These are phyloP conservation scores for Neurospora pannonica DNA, from an alignment of 495 filamentous ascomycete species.

Conservation along the genomic window DNA sequence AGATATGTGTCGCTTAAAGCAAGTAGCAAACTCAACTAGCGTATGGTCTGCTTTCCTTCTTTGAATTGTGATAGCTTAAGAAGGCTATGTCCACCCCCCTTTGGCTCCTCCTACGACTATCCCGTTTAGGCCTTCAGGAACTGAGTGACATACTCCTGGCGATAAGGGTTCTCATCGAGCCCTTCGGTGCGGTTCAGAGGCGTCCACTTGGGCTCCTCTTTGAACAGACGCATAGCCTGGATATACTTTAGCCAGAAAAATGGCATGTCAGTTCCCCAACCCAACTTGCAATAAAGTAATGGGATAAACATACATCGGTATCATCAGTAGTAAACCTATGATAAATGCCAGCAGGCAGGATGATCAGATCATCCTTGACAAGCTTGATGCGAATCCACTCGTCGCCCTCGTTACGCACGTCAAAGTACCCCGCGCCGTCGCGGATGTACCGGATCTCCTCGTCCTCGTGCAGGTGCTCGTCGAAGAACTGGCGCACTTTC, in stretches of 20 bases:
- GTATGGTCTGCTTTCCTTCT: background rate
- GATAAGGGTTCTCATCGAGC: conserved; percentile 66
- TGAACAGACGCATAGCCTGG: conserved; percentile 93
- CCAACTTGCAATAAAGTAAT: background rate
- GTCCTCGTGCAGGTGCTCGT: conserved; percentile 95
- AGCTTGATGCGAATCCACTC: conserved; percentile 79
- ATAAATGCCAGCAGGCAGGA: conserved; percentile 93
- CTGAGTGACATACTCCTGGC: conserved; percentile 59
- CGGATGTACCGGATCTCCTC: conserved; percentile 98
- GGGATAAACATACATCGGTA: conserved; percentile 55
- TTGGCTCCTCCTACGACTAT: background rate
- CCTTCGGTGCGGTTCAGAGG: conserved; percentile 75
- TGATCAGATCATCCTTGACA: conserved; percentile 64
- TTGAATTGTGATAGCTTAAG: background rate
- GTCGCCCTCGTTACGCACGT: conserved; percentile 65
- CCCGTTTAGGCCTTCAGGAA: conserved; percentile 15
- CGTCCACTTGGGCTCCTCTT: conserved; percentile 98
- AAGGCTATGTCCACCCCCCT: background rate
- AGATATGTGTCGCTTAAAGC: background rate
- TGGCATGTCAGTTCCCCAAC: background rate
- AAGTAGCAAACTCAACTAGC: background rate
- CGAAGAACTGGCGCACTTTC: conserved; percentile 88
- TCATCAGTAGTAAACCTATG: conserved; percentile 93
- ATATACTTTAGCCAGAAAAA: conserved; percentile 49
- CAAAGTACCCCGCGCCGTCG: conserved; percentile 86